Base-by-base conservation (phyloP, 768 basidiomycete genomes). In the Lactarius akahatsu region DNA sequence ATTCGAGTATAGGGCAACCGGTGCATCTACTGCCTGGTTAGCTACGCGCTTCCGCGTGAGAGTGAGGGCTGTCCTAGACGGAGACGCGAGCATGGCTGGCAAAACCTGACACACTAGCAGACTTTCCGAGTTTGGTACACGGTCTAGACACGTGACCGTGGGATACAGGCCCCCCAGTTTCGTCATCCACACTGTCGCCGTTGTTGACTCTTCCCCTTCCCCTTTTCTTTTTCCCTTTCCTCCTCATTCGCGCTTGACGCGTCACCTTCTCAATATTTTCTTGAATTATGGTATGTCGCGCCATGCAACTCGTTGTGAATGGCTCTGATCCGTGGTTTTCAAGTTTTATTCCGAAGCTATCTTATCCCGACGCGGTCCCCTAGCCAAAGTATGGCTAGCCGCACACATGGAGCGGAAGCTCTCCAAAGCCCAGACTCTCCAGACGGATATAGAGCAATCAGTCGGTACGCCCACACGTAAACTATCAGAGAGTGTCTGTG, bases 361-460 rank as follows among this genome's bases (percentile, higher is more conserved):
- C 77, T 84, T 97, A 71, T 93, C 94, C 56, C 90, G 94, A 72
- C 89, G 94, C 63, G 96, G 96, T 54, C 93, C 96, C 4, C 82
- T 99, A 45, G 96, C 94, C 41, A 93, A 90, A 80, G 94, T 99
- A 81, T 99, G 97, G 97, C 89, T 99, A 62, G 96, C 96, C 50
- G 96, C 97, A 1, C 96, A 98, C 82, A 95, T 96, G 88, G 95
- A 98, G 78, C 87, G 94, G 73, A 98, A 98, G 80, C 87, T 99
- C 73, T 94, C 92, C 71, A 99, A 98, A 78, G 88, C 90, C 32
- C 94, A 96, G 76, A 94, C 96, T 1, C 79, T 97, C 2, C 92
- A 95, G 74, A 96, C 96, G 0, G 93, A 97, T 77, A 97, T 99
- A 61, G 94, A 91, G 70, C 87, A 98, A 75, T 91, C 92, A 62